These are phyloP conservation scores for Aspergillus mulundensis DNA, from an alignment of 495 filamentous ascomycete genomes.

Conservation along the genomic window DNA sequence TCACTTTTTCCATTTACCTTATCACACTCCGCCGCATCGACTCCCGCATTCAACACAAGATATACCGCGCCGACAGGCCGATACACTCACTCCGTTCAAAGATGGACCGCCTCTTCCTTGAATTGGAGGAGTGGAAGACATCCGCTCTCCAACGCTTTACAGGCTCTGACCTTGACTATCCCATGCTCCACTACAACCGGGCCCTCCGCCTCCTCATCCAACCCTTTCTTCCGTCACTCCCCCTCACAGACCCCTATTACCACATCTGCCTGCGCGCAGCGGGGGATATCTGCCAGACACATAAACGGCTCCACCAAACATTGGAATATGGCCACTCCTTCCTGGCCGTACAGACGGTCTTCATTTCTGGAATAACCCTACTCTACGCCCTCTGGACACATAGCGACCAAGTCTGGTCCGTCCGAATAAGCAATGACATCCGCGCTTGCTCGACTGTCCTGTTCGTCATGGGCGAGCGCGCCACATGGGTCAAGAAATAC, in stretches of 20 bases:
- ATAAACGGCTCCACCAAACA: constrained; percentile 50
- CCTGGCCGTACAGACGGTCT: constrained; percentile 52
- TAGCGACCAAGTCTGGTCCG: constrained; percentile 46
- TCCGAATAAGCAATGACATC: constrained; percentile 51
- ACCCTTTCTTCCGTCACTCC: constrained; percentile 48
- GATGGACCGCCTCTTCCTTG: constrained; percentile 45
- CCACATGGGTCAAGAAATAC: constrained; percentile 50
- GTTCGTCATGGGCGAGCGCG: constrained; percentile 53
- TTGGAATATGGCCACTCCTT: constrained; percentile 54
- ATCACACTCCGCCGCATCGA: constrained; percentile 49
- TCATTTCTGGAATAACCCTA: constrained; percentile 51
- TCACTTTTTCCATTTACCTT: constrained; percentile 49
- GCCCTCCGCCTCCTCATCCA: constrained; percentile 50
- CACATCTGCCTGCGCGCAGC: constrained; percentile 48
- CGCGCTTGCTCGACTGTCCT: constrained; percentile 52
- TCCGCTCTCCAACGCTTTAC: constrained; percentile 36
- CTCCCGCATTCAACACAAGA: constrained; percentile 51
- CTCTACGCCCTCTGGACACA: constrained; percentile 48
- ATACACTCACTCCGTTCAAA: constrained; percentile 44
- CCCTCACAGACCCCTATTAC: constrained; percentile 46
- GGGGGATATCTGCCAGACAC: constrained; percentile 50
- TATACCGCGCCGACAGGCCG: constrained; percentile 50
- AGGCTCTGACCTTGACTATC: constrained; percentile 44
- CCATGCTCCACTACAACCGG: constrained; percentile 49
- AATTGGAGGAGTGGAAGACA: constrained; percentile 50